Evolutionary conservation across 345 rosid species (phyloP).

Genomic region (Chamaenerion angustifolium): DNA sequence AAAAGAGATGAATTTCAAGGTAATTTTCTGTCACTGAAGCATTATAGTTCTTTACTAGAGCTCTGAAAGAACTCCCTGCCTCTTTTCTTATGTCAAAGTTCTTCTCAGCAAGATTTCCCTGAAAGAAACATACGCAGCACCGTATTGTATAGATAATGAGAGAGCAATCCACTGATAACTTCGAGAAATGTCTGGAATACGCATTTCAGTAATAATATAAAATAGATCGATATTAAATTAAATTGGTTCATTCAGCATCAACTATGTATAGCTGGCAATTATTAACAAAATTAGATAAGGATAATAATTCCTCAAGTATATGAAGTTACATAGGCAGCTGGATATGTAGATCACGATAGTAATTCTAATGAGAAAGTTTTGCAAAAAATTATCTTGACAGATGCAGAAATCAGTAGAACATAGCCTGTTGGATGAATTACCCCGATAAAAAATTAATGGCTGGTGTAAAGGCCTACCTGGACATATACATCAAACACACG

Average conservation of each 20-base stretch:
- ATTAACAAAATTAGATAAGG: no score
- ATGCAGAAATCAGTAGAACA: not conserved
- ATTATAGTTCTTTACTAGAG: slow-evolving; percentile 10
- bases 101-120: slow-evolving; percentile 38
- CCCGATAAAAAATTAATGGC: not conserved
- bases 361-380: no score
- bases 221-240: no score
- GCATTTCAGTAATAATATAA: no score
- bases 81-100: slow-evolving; percentile 32
- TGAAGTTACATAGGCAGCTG: no score
- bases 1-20: slow-evolving; percentile 28
- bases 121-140: not conserved
- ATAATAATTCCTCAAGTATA: no score
- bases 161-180: no score
- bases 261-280: no score
- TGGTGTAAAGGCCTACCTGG: slow-evolving; percentile 19
- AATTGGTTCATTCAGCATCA: no score
- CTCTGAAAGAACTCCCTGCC: slow-evolving; percentile 18
- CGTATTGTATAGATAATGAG: not conserved
- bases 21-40: slow-evolving; percentile 17
- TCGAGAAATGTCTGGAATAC: not conserved
- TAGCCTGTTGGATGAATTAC: not conserved
- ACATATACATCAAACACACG: slow-evolving; percentile 40
- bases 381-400: no score
- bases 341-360: no score